These are phyloP conservation scores for Scheffersomyces ergatensis DNA, from an alignment of 805 yeast species.

Conservation along the genomic window DNA sequence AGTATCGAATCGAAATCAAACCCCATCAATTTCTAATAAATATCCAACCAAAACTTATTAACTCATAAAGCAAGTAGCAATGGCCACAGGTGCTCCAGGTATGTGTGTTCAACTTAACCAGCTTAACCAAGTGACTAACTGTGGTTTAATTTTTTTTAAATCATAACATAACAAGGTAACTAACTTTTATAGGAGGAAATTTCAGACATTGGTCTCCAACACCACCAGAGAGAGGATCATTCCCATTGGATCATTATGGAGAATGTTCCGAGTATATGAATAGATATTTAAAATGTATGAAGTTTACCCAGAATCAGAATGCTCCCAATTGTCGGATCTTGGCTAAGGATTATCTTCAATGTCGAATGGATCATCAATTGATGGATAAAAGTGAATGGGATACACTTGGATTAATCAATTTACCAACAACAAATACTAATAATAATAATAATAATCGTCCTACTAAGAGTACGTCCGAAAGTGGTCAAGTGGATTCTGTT, in stretches of 20 bases:
- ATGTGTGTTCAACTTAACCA: slow-evolving; percentile 8
- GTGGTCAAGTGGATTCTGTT: too few species aligned
- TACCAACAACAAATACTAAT: slow-evolving; percentile 30
- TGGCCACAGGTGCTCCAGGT: slow-evolving; percentile 42
- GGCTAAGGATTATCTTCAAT: slow-evolving; percentile 77
- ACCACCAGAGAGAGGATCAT: slow-evolving; percentile 96
- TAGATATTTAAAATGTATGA: slow-evolving; percentile 74
- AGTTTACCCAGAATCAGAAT: slow-evolving; percentile 73
- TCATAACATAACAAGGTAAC: neutral
- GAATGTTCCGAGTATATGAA: slow-evolving; percentile 80
- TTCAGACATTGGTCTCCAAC: slow-evolving; percentile 61
- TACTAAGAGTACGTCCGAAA: too few species aligned
- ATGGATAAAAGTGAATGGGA: slow-evolving; percentile 45
- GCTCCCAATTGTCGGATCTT: slow-evolving; percentile 87
- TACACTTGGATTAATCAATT: slow-evolving; percentile 38
- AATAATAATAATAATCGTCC: too few species aligned
- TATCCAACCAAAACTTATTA: too few species aligned
- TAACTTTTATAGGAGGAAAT: slow-evolving; percentile 16
- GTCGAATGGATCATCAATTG: slow-evolving; percentile 78
- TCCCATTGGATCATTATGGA: slow-evolving; percentile 85
- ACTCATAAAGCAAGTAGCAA: slow-evolving; percentile 9
- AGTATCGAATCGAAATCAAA: too few species aligned
- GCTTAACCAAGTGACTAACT: too few species aligned
- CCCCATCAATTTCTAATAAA: too few species aligned
- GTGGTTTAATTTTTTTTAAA: too few species aligned